Evolutionary conservation across 2,329 filamentous ascomycete genomes (phyloP).

Genomic region (Incumbomyces delicatus): DNA sequence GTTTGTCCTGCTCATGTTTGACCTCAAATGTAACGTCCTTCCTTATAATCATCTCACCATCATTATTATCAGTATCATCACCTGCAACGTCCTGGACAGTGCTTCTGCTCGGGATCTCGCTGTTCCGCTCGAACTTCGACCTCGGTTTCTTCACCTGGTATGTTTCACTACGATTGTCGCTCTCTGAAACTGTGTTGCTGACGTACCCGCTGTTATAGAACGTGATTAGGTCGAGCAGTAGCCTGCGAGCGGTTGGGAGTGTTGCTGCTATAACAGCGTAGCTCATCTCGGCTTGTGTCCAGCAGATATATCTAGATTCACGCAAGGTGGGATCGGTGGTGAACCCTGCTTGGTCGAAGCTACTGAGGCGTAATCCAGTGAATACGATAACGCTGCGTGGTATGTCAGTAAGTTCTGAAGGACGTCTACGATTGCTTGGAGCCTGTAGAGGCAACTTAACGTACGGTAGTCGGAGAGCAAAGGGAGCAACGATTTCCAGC

Average conservation of each 20-base stretch:
- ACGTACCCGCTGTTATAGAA: neutral
- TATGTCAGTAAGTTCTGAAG: conserved; percentile 31
- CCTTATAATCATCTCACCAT: too few species aligned
- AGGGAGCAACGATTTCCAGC: conserved; percentile 30
- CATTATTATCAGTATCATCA: too few species aligned
- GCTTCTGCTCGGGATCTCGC: neutral
- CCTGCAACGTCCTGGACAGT: neutral
- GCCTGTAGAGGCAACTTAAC: conserved; percentile 28
- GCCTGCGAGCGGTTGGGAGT: conserved; percentile 36
- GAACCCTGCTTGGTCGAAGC: conserved; percentile 22
- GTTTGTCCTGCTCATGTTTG: too few species aligned
- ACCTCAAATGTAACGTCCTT: too few species aligned
- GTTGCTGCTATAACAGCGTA: conserved; percentile 35
- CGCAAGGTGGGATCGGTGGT: conserved; percentile 29
- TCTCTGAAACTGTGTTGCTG: neutral
- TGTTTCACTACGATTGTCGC: neutral
- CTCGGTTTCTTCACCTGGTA: neutral
- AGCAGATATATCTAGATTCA: conserved; percentile 27
- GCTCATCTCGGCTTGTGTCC: conserved; percentile 32
- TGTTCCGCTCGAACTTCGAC: neutral
- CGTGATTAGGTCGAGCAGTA: conserved; percentile 24
- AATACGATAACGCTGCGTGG: conserved; percentile 26
- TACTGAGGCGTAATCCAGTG: conserved; percentile 30
- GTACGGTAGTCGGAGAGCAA: conserved; percentile 33
- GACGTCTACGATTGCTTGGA: conserved; percentile 28